These are phyloP conservation scores for Tripterygium wilfordii DNA, from an alignment of 177 flowering plant species.

Conservation along the genomic window DNA sequence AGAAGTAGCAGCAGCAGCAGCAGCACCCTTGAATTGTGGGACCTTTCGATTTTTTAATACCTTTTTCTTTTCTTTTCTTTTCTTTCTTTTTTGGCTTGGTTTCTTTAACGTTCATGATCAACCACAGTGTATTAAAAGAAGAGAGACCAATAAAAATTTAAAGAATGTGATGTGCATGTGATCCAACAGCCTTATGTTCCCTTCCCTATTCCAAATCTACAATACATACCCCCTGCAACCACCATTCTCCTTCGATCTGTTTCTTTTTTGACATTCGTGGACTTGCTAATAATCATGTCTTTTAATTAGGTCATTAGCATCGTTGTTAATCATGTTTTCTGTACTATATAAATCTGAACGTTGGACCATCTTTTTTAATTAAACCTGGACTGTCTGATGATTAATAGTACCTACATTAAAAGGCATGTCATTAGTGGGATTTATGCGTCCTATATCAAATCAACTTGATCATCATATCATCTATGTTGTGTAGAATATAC, in stretches of 20 bases:
- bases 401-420: slow-evolving; percentile 12
- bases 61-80: background rate
- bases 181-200: slow-evolving; percentile 79
- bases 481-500: slow-evolving; percentile 11
- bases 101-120: slow-evolving; percentile 35
- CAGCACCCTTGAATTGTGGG: slow-evolving; percentile 39
- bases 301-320: slow-evolving; percentile 15
- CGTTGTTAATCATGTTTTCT: background rate
- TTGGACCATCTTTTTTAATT: no score
- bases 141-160: no score
- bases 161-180: slow-evolving; percentile 74
- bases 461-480: background rate
- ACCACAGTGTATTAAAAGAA: slow-evolving; percentile 51
- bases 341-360: no score
- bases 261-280: slow-evolving; percentile 38
- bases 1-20: slow-evolving; percentile 16
- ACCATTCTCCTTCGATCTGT: slow-evolving; percentile 14
- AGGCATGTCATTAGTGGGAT: slow-evolving; percentile 17
- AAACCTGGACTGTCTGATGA: no score
- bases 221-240: no score
- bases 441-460: slow-evolving; percentile 12
- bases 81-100: background rate
- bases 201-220: slow-evolving; percentile 18
- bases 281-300: slow-evolving; percentile 25
- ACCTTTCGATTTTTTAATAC: slow-evolving; percentile 3